Evolutionary conservation across 176 grass and related monocot species (phyloP).

Genomic region (Secale cereale): DNA sequence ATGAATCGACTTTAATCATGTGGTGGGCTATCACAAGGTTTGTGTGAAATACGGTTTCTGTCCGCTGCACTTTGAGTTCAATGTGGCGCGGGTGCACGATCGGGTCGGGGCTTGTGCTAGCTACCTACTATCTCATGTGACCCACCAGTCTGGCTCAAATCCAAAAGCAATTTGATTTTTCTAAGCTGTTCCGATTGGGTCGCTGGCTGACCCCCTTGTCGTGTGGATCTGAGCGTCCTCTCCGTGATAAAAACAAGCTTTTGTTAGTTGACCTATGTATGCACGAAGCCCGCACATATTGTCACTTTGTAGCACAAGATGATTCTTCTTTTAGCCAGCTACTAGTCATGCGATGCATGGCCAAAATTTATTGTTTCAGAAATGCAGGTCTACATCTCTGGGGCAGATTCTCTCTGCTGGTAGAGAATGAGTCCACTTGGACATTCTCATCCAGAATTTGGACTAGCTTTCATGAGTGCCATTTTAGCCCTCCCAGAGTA

Average conservation of each 20-base stretch:
- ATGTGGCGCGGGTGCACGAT: background rate
- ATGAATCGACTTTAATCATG: background rate
- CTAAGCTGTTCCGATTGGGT: conserved; percentile 19
- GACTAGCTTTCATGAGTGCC: background rate
- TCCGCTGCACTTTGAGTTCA: background rate
- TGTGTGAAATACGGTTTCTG: background rate
- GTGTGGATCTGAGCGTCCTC: conserved; percentile 37
- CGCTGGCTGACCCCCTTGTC: conserved; percentile 38
- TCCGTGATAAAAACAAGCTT: conserved; percentile 40
- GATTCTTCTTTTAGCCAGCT: background rate
- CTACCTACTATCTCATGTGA: conserved; percentile 28
- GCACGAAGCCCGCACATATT: conserved; percentile 5
- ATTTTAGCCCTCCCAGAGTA: background rate
- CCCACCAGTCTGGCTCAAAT: conserved; percentile 37
- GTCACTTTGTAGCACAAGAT: background rate
- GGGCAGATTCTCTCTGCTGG: conserved; percentile 17
- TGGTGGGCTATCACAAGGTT: background rate
- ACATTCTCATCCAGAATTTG: conserved; percentile 17
- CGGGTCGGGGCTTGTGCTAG: background rate
- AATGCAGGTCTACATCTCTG: conserved; percentile 11
- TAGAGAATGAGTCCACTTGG: conserved; percentile 14
- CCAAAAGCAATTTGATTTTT: conserved; percentile 34
- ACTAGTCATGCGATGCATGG: conserved; percentile 15
- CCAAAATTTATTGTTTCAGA: background rate
- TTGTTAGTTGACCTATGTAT: conserved; percentile 52